phyloP scores from a whole-genome alignment of 75 land plant species.

The Picea sitchensis region DNA sequence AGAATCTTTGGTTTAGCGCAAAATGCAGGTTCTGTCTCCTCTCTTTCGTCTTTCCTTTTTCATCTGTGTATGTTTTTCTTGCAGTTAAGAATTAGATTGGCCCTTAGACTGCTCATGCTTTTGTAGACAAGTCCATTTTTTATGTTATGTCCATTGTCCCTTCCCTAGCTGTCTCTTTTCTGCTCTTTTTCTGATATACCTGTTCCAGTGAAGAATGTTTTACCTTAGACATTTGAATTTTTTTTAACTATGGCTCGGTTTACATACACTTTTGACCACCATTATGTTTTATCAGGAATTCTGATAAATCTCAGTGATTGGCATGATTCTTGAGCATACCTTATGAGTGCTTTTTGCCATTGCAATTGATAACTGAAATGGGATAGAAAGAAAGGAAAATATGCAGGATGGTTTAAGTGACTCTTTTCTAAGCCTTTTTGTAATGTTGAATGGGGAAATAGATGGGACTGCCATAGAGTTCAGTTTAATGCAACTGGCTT shows the following conservation, averaged over 20 bases:
- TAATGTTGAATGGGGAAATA: no score
- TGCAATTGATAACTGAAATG: no score
- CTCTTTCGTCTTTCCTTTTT: neutral
- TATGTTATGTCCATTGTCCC: neutral
- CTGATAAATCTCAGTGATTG: neutral
- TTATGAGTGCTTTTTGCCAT: neutral
- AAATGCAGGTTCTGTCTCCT: slow-evolving; percentile 67
- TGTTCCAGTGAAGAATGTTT: neutral
- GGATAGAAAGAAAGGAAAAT: no score
- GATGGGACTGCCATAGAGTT: no score
- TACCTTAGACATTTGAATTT: neutral
- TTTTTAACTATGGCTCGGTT: neutral
- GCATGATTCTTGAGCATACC: neutral
- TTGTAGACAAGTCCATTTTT: neutral
- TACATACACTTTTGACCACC: neutral
- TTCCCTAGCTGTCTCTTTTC: neutral
- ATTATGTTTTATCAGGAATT: neutral
- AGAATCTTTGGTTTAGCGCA: slow-evolving; percentile 91
- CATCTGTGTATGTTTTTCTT: neutral
- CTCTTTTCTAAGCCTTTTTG: no score
- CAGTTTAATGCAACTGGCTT: no score
- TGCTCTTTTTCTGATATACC: no score
- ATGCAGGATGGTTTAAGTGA: no score
- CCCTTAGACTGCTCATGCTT: neutral
- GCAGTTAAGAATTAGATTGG: neutral